Evolutionary conservation across 2,329 filamentous ascomycete genomes (phyloP).

Genomic region (Fusarium vanettenii): DNA sequence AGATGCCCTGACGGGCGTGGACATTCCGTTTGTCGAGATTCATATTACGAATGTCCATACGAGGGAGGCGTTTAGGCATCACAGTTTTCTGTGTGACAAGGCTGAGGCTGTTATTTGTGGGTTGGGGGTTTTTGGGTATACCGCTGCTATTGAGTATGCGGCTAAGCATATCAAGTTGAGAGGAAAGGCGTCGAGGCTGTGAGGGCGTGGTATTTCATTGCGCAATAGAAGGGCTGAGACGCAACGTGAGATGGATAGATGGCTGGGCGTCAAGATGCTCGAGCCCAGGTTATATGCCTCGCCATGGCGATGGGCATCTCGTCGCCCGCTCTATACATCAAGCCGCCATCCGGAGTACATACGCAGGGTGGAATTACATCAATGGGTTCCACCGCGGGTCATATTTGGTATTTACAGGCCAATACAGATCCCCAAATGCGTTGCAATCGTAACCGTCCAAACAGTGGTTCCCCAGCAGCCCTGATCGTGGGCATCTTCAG

Average conservation of each 20-base stretch:
- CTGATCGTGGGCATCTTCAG: too few relatives aligned
- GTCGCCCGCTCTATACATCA: too few relatives aligned
- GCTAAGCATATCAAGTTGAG: constrained; percentile 59
- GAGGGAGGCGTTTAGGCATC: constrained; percentile 74
- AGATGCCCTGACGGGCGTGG: constrained; percentile 77
- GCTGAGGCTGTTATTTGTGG: constrained; percentile 80
- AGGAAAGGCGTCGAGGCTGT: constrained; percentile 29
- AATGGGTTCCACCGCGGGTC: background rate
- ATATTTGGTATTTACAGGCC: background rate
- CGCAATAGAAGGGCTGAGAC: background rate
- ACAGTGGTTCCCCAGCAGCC: too few relatives aligned
- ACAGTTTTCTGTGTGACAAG: constrained; percentile 81
- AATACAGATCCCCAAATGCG: background rate
- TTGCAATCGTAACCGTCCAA: too few relatives aligned
- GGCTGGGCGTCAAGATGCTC: background rate
- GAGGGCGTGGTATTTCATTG: background rate
- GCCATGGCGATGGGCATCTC: background rate
- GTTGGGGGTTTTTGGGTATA: constrained; percentile 71
- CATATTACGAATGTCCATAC: constrained; percentile 82
- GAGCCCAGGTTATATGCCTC: background rate
- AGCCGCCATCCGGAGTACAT: background rate
- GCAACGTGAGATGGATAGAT: background rate
- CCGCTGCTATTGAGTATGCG: constrained; percentile 68
- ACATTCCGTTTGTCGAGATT: constrained; percentile 81
- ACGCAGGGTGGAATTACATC: background rate